These are phyloP conservation scores for Zopfochytrium polystomum DNA, from an alignment of 371 early-diverging fungal genomes.

Conservation along the genomic window DNA sequence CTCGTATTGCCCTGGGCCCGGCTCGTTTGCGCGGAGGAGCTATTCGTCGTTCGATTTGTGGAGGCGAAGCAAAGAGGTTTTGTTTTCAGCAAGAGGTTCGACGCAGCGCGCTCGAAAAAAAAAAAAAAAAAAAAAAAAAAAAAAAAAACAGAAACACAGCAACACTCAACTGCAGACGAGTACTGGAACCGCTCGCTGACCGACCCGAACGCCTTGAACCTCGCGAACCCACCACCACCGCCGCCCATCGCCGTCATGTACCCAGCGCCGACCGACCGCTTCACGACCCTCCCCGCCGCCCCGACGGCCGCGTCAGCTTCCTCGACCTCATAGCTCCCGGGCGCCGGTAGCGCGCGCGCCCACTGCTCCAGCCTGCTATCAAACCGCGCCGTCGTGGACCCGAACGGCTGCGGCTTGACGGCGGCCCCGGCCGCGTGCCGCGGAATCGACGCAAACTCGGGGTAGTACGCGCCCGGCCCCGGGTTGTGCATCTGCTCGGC, in stretches of 20 bases:
- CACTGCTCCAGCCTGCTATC: constrained; percentile 8
- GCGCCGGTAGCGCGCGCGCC: constrained; percentile 26
- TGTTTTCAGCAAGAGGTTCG: background rate
- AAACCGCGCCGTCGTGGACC: constrained; percentile 40
- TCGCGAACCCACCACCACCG: too few relatives aligned
- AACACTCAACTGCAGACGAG: constrained; percentile 17
- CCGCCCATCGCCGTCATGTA: too few relatives aligned
- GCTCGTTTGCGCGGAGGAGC: too few relatives aligned
- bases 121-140: too few relatives aligned
- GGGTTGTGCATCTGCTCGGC: constrained; percentile 35
- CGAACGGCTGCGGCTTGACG: constrained; percentile 40
- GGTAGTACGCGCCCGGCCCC: constrained; percentile 46
- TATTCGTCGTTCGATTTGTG: too few relatives aligned
- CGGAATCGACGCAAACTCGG: constrained; percentile 30
- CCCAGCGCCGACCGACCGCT: constrained; percentile 1
- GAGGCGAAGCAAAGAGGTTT: too few relatives aligned
- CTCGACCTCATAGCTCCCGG: constrained; percentile 40
- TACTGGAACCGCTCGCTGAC: constrained; percentile 33
- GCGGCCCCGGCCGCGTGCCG: constrained; percentile 32
- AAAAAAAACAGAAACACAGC: background rate
- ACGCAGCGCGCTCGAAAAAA: too few relatives aligned
- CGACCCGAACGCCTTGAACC: constrained; percentile 37
- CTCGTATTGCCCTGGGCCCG: constrained; percentile 42
- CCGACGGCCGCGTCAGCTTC: constrained; percentile 29
- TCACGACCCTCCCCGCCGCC: constrained; percentile 17